phyloP scores from a whole-genome alignment of 768 basidiomycete species.

The Fomitopsis serialis region DNA sequence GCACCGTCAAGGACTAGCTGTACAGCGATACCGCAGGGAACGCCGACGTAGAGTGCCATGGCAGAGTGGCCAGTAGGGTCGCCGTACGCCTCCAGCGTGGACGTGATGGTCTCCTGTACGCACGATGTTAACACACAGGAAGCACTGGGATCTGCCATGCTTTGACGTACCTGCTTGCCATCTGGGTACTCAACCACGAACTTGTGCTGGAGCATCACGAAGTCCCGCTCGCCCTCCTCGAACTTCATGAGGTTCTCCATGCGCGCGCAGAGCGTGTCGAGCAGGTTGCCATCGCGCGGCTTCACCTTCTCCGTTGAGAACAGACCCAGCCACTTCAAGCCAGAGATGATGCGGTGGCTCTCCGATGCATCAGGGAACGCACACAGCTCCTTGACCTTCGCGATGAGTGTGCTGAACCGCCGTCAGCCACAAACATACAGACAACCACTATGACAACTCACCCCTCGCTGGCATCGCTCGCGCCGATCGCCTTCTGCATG shows the following conservation, averaged over 20 bases:
- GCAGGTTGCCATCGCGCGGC: slow-evolving; percentile 67
- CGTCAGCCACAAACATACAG: not conserved
- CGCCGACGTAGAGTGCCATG: slow-evolving; percentile 88
- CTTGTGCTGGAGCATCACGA: slow-evolving; percentile 98
- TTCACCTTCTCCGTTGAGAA: slow-evolving; percentile 67
- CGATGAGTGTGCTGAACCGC: slow-evolving; percentile 57
- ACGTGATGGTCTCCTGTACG: slow-evolving; percentile 74
- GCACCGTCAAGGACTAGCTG: slow-evolving; percentile 89
- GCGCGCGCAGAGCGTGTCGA: slow-evolving; percentile 89
- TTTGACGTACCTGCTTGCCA: slow-evolving; percentile 53
- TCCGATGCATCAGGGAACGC: slow-evolving; percentile 71
- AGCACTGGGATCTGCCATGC: not conserved
- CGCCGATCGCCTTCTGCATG: slow-evolving; percentile 68
- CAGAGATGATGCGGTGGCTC: slow-evolving; percentile 75
- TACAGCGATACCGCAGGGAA: slow-evolving; percentile 91
- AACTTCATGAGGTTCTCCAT: slow-evolving; percentile 93
- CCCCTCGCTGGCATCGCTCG: slow-evolving; percentile 65
- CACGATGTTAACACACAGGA: not conserved
- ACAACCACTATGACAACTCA: slow-evolving; percentile 21
- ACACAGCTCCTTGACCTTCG: slow-evolving; percentile 63
- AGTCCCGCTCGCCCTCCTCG: slow-evolving; percentile 84
- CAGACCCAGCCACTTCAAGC: slow-evolving; percentile 89
- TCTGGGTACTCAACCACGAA: slow-evolving; percentile 89
- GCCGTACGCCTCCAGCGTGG: slow-evolving; percentile 88
- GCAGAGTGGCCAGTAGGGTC: slow-evolving; percentile 74